Conservation (phyloP, 2,329 filamentous ascomycete genomes). For the Lachnellula occidentalis region DNA sequence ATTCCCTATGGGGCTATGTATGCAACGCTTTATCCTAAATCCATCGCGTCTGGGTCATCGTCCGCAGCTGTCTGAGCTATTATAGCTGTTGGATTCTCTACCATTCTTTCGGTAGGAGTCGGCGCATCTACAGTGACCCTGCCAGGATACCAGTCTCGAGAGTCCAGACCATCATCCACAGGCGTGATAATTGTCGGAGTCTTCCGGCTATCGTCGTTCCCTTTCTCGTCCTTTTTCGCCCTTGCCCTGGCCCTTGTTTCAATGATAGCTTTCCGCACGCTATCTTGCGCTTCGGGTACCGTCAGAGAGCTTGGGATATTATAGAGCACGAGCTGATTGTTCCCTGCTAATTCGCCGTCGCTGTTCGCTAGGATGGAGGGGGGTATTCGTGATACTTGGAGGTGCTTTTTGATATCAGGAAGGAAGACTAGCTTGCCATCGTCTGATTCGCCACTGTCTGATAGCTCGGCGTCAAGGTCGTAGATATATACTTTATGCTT, state of each 20-base stretch:
- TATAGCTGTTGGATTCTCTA: constrained; percentile 1
- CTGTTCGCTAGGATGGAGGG: constrained; percentile 55
- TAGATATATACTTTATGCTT: constrained; percentile 87
- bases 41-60: constrained; percentile 60
- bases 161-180: constrained; percentile 15
- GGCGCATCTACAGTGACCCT: constrained; percentile 8
- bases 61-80: constrained; percentile 15
- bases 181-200: constrained; percentile 14
- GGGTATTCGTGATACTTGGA: constrained; percentile 62
- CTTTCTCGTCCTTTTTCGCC: constrained; percentile 48
- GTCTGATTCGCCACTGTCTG: constrained; percentile 56
- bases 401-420: constrained; percentile 77
- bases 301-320: constrained; percentile 70
- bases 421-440: constrained; percentile 67
- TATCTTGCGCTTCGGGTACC: constrained; percentile 68
- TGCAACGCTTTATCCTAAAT: constrained; percentile 41
- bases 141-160: constrained; percentile 12
- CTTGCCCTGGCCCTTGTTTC: constrained; percentile 68
- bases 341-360: constrained; percentile 50
- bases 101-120: constrained; percentile 5
- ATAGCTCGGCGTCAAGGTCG: constrained; percentile 82
- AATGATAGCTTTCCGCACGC: constrained; percentile 75
- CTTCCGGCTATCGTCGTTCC: constrained; percentile 22
- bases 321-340: constrained; percentile 76
- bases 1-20: constrained; percentile 11